These are phyloP conservation scores for Fusarium lyarnte DNA, from an alignment of 2,329 filamentous ascomycete species.

Conservation along the genomic window DNA sequence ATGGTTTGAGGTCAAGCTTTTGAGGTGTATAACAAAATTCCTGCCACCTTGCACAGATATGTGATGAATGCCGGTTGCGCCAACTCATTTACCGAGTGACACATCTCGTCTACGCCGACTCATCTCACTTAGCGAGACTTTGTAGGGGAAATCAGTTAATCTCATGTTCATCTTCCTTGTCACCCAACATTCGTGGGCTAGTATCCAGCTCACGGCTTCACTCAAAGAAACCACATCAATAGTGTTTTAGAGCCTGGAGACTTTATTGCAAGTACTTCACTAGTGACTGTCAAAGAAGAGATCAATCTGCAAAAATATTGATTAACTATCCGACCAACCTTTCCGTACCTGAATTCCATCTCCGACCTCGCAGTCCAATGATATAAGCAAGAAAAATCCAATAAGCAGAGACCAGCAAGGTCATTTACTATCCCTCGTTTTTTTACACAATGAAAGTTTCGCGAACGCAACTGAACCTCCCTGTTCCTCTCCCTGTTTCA, in stretches of 20 bases:
- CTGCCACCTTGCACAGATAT: background rate
- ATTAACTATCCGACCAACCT: slow-evolving; percentile 14
- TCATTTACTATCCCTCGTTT: slow-evolving; percentile 3
- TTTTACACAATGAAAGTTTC: slow-evolving; percentile 38
- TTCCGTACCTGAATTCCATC: background rate
- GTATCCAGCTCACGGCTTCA: background rate
- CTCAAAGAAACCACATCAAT: background rate
- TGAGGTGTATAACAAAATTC: background rate
- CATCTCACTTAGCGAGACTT: background rate
- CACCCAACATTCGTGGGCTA: background rate
- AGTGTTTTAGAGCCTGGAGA: background rate
- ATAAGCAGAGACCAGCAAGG: background rate
- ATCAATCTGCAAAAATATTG: background rate
- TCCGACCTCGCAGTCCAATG: slow-evolving; percentile 23
- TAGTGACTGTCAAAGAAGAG: background rate
- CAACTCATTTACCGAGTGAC: background rate
- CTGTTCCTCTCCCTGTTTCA: background rate
- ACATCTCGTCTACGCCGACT: no score
- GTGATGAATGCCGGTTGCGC: background rate
- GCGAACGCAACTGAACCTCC: slow-evolving; percentile 9
- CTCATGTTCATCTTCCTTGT: background rate
- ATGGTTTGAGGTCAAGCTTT: background rate
- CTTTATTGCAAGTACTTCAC: background rate
- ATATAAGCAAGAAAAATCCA: slow-evolving; percentile 20
- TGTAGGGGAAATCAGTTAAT: background rate